Evolutionary conservation across 1,284 basidiomycete species (phyloP).

Genomic region (Vanrija pseudolonga): DNA sequence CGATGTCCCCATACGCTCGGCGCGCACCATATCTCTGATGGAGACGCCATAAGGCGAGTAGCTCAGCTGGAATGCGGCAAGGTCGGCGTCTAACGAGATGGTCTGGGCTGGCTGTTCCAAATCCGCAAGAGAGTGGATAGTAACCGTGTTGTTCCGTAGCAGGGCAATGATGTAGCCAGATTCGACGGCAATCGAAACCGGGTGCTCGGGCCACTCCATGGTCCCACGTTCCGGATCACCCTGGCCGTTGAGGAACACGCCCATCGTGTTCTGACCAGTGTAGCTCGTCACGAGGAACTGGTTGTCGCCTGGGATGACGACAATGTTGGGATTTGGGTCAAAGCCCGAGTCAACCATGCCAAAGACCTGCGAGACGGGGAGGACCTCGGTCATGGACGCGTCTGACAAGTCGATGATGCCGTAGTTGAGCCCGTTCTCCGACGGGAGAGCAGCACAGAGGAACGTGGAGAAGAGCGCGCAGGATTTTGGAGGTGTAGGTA

Average conservation of each 20-base stretch:
- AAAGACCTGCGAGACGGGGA: constrained; percentile 71
- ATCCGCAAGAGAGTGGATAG: constrained; percentile 73
- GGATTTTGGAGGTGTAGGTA: constrained; percentile 60
- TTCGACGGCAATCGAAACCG: constrained; percentile 70
- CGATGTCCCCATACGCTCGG: constrained; percentile 31
- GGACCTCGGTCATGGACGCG: constrained; percentile 63
- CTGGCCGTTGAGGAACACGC: constrained; percentile 74
- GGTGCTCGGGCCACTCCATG: constrained; percentile 75
- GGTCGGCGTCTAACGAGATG: constrained; percentile 55
- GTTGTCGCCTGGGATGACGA: constrained; percentile 62
- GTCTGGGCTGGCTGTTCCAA: constrained; percentile 67
- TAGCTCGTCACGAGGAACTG: constrained; percentile 62
- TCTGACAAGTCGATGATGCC: constrained; percentile 70
- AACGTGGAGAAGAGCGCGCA: constrained; percentile 63
- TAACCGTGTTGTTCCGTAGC: constrained; percentile 70
- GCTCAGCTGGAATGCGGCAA: constrained; percentile 31
- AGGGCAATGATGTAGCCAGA: constrained; percentile 74
- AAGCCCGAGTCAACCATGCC: constrained; percentile 31
- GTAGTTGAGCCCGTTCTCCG: constrained; percentile 57
- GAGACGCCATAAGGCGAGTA: constrained; percentile 47
- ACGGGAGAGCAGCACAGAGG: constrained; percentile 63
- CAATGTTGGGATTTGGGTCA: constrained; percentile 64
- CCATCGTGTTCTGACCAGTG: constrained; percentile 68
- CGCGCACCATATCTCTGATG: constrained; percentile 40
- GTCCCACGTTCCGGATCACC: constrained; percentile 87